Base-by-base conservation (phyloP, 164 flowering plant genomes). In the Platanus orientalis region DNA sequence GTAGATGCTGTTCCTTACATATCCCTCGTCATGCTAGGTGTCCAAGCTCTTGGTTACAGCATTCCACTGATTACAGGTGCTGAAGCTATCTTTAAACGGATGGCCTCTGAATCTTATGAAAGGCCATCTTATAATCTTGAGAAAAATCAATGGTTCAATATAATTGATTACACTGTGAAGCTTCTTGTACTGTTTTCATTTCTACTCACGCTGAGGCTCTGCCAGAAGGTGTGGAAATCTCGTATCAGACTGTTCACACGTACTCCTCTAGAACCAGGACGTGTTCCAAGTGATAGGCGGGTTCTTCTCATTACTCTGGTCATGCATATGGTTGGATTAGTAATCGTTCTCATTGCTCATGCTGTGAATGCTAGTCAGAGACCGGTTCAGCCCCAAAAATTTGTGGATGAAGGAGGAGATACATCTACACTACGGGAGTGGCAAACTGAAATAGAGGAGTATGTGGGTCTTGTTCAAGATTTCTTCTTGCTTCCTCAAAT, bases 401-500 rank as follows among this genome's bases (percentile, higher is more conserved):
- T 63, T 62, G 23, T 76, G 1, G 84, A 77, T 66, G 56, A 73
- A 20, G 59, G 58, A 1, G 79, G 81, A 24, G 76, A 75, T 59
- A 61, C 74, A 9, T 76, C 54, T 51, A 60, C 61, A 10, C 28
- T 70, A 20, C 65, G 56, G n/a, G 79, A 71, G 56, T 88, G 96
- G 98, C 83, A 81, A 73, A 78, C 77, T 11, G 71, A 82, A 66
- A 77, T 90, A 6, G 84, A 85, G 68, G 96, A 90, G 79, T 90
- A 92, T 69, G 66, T 83, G 16, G 98, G 98, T 63, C 85, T 90
- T 25, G 79, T 84, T 61, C 93, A 92, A 70, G 96, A 90, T 61
- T 83, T 92, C 53, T 92, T 86, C 77, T 71, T 92, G 61, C 85
- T 92, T 61, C 96, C 98, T 51, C 96, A 92, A 66, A 78, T 90